A percentile compares a stretch with the other conserved stretches of the same genome.
These are phyloP conservation scores for Colletotrichum euphorbiae DNA, from an alignment of 2,329 filamentous ascomycete species.

Conservation along the genomic window DNA sequence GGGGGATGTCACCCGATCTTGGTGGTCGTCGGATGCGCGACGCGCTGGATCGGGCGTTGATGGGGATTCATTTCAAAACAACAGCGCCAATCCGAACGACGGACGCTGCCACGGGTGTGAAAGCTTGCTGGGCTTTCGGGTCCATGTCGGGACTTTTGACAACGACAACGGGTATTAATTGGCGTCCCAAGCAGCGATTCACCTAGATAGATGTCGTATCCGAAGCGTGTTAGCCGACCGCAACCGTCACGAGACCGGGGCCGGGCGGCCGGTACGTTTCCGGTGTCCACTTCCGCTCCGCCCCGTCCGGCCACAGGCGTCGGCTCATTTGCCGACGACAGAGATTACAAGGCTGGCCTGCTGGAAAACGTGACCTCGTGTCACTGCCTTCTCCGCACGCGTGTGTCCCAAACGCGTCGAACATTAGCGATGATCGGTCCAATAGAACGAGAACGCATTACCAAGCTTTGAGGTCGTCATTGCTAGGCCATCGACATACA, in stretches of 20 bases:
- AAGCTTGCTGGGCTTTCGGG: background rate
- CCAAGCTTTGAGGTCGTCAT: no score
- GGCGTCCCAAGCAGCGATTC: background rate
- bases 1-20: conserved; percentile 14
- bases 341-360: background rate
- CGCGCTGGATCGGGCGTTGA: background rate
- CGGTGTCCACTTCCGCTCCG: background rate
- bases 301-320: background rate
- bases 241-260: background rate
- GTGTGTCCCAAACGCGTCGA: background rate
- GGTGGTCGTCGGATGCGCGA: background rate
- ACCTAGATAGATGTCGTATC: no score
- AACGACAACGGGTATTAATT: background rate
- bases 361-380: conserved; percentile 7
- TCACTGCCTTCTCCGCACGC: background rate
- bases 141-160: background rate
- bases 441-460: no score
- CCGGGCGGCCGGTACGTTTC: background rate
- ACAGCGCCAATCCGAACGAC: conserved; percentile 19
- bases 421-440: no score
- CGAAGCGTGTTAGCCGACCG: background rate
- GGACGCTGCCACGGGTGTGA: background rate
- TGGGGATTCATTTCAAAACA: background rate
- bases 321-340: background rate
- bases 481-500: background rate